phyloP scores from a whole-genome alignment of 352 stramenopile genomes.

The Phytophthora crassamura region DNA sequence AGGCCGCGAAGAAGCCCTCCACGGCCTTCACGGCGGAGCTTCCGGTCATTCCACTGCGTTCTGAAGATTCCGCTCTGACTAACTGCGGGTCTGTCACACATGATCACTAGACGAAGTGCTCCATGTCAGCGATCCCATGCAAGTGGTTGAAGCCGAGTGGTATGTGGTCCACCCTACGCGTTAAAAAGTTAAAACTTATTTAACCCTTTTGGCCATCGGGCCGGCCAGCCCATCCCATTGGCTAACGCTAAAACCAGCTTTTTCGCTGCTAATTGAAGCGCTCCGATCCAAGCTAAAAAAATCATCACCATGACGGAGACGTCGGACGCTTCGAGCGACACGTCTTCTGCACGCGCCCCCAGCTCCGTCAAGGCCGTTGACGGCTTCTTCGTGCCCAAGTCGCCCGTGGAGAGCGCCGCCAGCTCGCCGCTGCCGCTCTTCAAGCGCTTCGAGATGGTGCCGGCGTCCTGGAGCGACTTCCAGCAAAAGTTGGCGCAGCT shows the following conservation, averaged over 20 bases:
- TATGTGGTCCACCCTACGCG: no score
- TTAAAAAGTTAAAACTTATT: no score
- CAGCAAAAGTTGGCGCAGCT: slow-evolving; percentile 16
- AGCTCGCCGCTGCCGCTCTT: slow-evolving; percentile 29
- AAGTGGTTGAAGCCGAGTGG: no score
- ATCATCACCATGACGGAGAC: background rate
- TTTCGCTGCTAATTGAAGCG: no score
- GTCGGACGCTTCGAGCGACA: background rate
- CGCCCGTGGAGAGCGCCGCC: background rate
- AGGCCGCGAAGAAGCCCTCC: slow-evolving; percentile 34
- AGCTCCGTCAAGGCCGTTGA: slow-evolving; percentile 15
- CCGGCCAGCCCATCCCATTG: no score
- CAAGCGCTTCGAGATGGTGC: slow-evolving; percentile 34
- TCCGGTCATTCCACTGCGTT: no score
- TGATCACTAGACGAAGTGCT: no score
- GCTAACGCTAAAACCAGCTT: no score
- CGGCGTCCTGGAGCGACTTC: slow-evolving; percentile 32
- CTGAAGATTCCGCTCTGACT: no score
- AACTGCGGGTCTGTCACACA: no score
- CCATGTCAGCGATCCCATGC: no score
- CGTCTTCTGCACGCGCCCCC: background rate
- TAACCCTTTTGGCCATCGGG: no score
- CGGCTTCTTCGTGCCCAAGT: slow-evolving; percentile 18
- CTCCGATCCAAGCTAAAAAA: background rate
- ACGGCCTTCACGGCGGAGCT: slow-evolving; percentile 23